Base-by-base conservation (phyloP, 108 stramenopile species). In the Skeletonema tropicum region DNA sequence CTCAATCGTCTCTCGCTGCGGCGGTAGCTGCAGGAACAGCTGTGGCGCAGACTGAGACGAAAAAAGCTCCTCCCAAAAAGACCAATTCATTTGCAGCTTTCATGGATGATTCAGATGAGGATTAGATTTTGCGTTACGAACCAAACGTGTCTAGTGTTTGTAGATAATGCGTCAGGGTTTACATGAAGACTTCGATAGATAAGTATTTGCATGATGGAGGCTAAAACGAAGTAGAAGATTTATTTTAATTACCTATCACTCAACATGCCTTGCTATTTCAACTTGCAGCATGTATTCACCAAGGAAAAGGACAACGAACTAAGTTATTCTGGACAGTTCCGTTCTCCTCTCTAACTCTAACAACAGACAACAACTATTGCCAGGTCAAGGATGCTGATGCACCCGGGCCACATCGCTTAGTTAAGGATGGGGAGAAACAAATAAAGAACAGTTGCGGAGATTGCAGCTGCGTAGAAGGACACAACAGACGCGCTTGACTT, bases 61-160 rank as follows among this genome's bases (percentile, higher is more conserved):
- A 41, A 17, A 74, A 71, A 73, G 80, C 57, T 23, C 68, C 68
- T 25, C 73, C 80, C 12, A 81, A 81, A 63, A 81, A 81, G 64
- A 26, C 57, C 29, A 81, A 81, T 70, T 81, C 80, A 21, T 81
- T 81, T 74, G 80, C 80, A 21, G 80, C 80, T 49, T 81, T 81
- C 55, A 65, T 70, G 68, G 80, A 81, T 66, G 80, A 81, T 30
- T 79, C 78, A 25, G 80, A 81, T 61, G 68, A 69, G 26, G 80
- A 81, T 11, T 81, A 70, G 41, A 68, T 25, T 29, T 29, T 29
- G 1, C 26, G 4, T 17, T 8, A 15, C n/a, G 19, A 55, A 45
- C 42, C 4, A n/a, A 45, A 45, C 15, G 42, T 45, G 42, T 45
- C 15, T 45, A 45, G 14, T 45, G 42, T 45, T n/a, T 45, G 14